Evolutionary conservation across 2,329 filamentous ascomycete genomes (phyloP), one percentile per base, ranked within the genome.

Genomic region (Aaosphaeria arxii): DNA sequence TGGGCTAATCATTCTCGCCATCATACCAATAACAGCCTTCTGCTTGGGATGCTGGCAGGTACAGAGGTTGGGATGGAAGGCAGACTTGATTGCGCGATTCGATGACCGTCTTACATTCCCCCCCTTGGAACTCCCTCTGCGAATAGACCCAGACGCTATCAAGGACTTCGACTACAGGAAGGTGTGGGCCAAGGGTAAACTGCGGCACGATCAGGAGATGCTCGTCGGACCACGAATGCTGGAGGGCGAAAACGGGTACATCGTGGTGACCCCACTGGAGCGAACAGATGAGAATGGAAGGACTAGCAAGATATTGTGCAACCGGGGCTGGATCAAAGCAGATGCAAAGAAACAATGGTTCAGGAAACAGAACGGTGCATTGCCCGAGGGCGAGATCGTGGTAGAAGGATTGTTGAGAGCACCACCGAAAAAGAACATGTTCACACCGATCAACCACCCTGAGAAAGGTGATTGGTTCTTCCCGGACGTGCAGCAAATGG

Each of bases 341-440:
- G 85, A 85, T 57, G 78, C 87, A 60, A 81, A 80, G 47, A 73
- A 81, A 50, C 87, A 91, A 73, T 75, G 74, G 56, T 74, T 77
- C 47, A 75, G 89, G 35, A 65, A 57, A 51, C 51, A 58, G 51
- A 68, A 79, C 0, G 81, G 84, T 28, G 84, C 84, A 1, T 58
- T 97, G 56, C 87, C 88, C 0, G 68, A 64, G 43, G 89, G 84
- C 0, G 83, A 87, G 61, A 85, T 97, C 7, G 81, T 80, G 0
- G 84, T 99, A 2, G 85, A 96, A 72, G 94, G 94, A 0, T 63
- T 99, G 67, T 68, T 99, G 67, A 75, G 94, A 50, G 84, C 94
- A 74, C 92, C 92, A 6, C 95, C 89, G 83, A 94, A 95, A 80
- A 95, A 92, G 79, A 99, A 99, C 70, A 87, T 91, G 81, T 99